Evolutionary conservation across 768 basidiomycete species (phyloP).

Genomic region (Pisolithus sp.): DNA sequence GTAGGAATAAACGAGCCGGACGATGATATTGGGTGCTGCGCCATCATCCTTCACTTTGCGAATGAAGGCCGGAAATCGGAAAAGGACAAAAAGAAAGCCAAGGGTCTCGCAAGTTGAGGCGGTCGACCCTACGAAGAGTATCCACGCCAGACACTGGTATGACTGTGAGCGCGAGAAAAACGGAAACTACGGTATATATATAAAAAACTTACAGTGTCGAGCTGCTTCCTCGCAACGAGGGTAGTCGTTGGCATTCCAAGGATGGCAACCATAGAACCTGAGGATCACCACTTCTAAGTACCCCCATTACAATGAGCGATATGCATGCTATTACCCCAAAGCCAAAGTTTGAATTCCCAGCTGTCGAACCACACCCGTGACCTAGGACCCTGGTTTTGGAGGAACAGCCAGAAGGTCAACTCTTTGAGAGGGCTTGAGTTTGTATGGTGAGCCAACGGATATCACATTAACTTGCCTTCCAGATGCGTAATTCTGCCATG

Average conservation of each 20-base stretch:
- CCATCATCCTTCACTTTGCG: conserved; percentile 65
- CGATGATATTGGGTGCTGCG: conserved; percentile 67
- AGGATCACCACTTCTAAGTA: conserved; percentile 10
- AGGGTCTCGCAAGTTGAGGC: conserved; percentile 59
- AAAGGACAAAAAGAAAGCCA: conserved; percentile 68
- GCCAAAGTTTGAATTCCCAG: conserved; percentile 74
- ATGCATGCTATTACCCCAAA: conserved; percentile 41
- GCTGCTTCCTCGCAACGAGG: conserved; percentile 48
- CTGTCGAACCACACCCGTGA: conserved; percentile 75
- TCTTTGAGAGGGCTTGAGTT: conserved; percentile 35
- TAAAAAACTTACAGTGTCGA: conserved; percentile 45
- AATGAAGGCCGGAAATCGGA: conserved; percentile 66
- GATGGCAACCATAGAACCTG: conserved; percentile 60
- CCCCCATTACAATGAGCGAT: not conserved
- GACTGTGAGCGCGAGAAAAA: conserved; percentile 7
- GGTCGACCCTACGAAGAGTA: conserved; percentile 65
- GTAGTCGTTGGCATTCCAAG: conserved; percentile 69
- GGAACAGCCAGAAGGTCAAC: conserved; percentile 77
- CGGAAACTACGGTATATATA: conserved; percentile 2
- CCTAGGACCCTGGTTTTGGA: conserved; percentile 67
- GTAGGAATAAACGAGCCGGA: conserved; percentile 69
- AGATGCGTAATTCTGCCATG: conserved; percentile 63
- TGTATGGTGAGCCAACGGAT: conserved; percentile 2
- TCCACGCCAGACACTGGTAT: conserved; percentile 62
- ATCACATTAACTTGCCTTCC: conserved; percentile 46